Base-by-base conservation (phyloP, 148 eudicot genomes). In the Rhododendron vialii region DNA sequence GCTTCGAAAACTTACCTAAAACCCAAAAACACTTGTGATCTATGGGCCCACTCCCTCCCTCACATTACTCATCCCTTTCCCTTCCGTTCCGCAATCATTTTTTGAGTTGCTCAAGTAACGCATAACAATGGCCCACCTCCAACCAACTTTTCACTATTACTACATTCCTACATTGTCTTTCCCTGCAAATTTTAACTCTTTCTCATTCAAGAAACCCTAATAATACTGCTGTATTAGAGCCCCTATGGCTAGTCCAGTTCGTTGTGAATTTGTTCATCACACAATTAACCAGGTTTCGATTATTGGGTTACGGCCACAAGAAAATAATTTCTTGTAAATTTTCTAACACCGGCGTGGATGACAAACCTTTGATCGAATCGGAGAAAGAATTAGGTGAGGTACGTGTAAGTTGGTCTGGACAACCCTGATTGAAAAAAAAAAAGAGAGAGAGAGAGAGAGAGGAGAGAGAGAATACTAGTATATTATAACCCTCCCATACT, bases 91-190 rank as follows among this genome's bases (percentile, higher is more conserved):
- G 80, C 84, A 82, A 88, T 86, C 86, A 9, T 53, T 53, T 86
- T 77, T 35, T 87, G 78, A 61, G 79, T 88, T 38, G 45, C 74
- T 74, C 51, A 85, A 88, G 85, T 85, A 88, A 88, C 65, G 87
- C 85, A 88, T 55, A 80, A 35, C 26, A 81, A 81, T 51, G 83
- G 84, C 87, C 75, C 87, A 81, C 87, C 26, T 18, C 67, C 84
- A 65, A 17, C 53, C 30, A 69, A 81, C 78, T 81, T 67, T 71
- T 12, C 43, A 61, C 67, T 65, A 10, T 83, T 77, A 38, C 43
- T 38, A 5, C 61, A 65, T 48, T 36, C 55, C 88, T 50, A 24
- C 65, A 7, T 28, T 47, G 14, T n/a, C 28, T 83, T 67, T 28
- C 7, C n/a, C 35, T 0, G 13, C 78, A 45, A 83, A 69, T 3